Base-by-base conservation (phyloP, 441 rosid genomes). In the Viola pubescens region DNA sequence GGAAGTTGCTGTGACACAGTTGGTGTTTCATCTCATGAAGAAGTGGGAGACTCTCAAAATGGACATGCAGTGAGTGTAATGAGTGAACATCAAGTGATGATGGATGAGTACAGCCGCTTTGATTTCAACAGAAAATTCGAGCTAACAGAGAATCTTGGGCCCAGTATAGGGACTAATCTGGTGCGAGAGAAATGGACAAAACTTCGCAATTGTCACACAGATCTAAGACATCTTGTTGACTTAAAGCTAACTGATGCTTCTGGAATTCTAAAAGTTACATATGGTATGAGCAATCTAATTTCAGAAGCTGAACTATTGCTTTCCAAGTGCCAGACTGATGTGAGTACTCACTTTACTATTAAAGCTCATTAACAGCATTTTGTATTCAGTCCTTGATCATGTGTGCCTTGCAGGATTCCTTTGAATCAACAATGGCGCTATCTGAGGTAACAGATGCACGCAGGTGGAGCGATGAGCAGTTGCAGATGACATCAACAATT, bases 91-190 rank as follows among this genome's bases (percentile, higher is more conserved):
- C 88, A 78, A 56, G 34, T 26, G 34, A 65, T 81, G 66, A 81
- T 84, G 85, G 99, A 94, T 68, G 90, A 94, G 76, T 85, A 96
- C 67, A 90, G 97, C 70, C 82, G 94, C 54, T 70, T 94, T 71
- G 86, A 78, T 75, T 81, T 88, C 61, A 76, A 71, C 61, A 72
- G 62, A 74, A 75, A 66, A 63, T 48, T 69, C 72, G 66, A 69
- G 59, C 55, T 64, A 16, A 26, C 64, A 59, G 62, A 69, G 75
- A 75, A 78, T 47, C 11, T 38, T 48, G 72, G 50, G 37, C 52
- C 70, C 67, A 54, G 44, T 52, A 56, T 61, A 41, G 69, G 60
- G 13, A 68, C 65, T 65, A 46, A 79, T 72, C 47, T 62, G 11
- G 96, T 86, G 51, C 83, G 73, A 71, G 83, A 83, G 39, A 73